phyloP scores from a whole-genome alignment of 345 rosid genomes.

The Citrus unshiu region DNA sequence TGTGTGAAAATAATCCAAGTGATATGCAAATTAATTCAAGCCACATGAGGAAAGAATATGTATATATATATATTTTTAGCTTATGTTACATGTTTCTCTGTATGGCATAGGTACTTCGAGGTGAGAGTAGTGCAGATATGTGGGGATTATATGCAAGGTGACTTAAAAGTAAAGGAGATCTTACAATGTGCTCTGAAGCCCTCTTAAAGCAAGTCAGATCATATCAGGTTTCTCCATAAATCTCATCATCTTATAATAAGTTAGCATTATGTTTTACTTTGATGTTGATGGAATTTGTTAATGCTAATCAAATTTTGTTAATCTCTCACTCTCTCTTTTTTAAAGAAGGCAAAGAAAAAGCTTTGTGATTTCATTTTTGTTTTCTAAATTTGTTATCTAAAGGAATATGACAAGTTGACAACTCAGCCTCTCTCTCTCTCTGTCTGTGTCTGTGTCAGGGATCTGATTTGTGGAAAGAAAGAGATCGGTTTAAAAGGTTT shows the following conservation, averaged over 20 bases:
- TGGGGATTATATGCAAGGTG: constrained; percentile 95
- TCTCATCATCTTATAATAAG: neutral
- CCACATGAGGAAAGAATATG: neutral
- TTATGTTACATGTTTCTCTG: constrained; percentile 6
- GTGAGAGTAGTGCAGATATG: constrained; percentile 56
- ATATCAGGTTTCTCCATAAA: constrained; percentile 61
- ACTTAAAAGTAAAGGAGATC: constrained; percentile 85
- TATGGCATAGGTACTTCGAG: constrained; percentile 53
- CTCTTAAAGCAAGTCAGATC: constrained; percentile 91
- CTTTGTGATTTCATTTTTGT: no score
- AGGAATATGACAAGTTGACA: no score
- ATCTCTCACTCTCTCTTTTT: neutral
- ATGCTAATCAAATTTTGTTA: neutral
- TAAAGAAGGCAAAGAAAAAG: no score
- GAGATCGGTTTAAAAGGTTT: constrained; percentile 64
- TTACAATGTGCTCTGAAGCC: constrained; percentile 85
- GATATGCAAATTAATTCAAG: neutral
- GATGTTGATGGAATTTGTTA: neutral
- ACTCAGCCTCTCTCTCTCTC: no score
- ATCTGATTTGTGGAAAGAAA: constrained; percentile 78
- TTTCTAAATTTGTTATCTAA: no score
- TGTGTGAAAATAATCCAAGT: neutral
- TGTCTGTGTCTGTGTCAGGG: constrained; percentile 40
- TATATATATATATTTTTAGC: neutral
- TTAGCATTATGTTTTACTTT: neutral